phyloP scores from a whole-genome alignment of 2,329 filamentous ascomycete species.

The Colletotrichum eremochloae region DNA sequence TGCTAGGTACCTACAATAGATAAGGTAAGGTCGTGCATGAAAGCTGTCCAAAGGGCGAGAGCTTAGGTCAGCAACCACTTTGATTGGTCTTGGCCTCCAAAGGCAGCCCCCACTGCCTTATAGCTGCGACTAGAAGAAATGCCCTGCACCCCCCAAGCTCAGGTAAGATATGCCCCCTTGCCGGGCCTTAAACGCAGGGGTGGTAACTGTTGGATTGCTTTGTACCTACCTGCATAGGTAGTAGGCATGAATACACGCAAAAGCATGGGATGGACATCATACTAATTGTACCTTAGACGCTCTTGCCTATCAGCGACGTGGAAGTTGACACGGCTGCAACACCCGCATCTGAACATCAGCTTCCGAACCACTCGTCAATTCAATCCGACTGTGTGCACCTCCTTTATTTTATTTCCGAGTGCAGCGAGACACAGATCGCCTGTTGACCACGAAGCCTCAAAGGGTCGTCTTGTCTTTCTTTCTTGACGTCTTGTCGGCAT shows the following conservation, averaged over 20 bases:
- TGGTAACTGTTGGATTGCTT: slow-evolving; percentile 28
- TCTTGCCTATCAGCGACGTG: slow-evolving; percentile 40
- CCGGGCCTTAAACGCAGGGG: slow-evolving; percentile 34
- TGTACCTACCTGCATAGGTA: too few relatives aligned
- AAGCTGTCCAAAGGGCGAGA: background rate
- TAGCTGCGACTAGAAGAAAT: slow-evolving; percentile 22
- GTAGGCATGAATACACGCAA: slow-evolving; percentile 18
- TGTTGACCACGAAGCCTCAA: background rate
- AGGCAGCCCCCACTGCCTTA: background rate
- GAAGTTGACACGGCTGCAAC: slow-evolving; percentile 35
- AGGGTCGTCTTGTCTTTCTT: background rate
- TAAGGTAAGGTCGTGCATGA: background rate
- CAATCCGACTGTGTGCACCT: background rate
- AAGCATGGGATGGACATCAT: slow-evolving; percentile 25
- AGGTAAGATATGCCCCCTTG: slow-evolving; percentile 19
- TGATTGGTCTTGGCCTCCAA: slow-evolving; percentile 9
- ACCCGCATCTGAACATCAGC: slow-evolving; percentile 28
- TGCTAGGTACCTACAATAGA: slow-evolving; percentile 2
- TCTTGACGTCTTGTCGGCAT: slow-evolving; percentile 4
- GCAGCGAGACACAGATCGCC: background rate
- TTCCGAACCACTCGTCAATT: slow-evolving; percentile 25
- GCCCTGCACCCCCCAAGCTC: slow-evolving; percentile 12
- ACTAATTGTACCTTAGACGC: slow-evolving; percentile 37
- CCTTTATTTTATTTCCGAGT: background rate
- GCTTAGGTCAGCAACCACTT: slow-evolving; percentile 37